Base-by-base conservation (phyloP, 176 grass and related monocot species). In the Oryza australiensis region DNA sequence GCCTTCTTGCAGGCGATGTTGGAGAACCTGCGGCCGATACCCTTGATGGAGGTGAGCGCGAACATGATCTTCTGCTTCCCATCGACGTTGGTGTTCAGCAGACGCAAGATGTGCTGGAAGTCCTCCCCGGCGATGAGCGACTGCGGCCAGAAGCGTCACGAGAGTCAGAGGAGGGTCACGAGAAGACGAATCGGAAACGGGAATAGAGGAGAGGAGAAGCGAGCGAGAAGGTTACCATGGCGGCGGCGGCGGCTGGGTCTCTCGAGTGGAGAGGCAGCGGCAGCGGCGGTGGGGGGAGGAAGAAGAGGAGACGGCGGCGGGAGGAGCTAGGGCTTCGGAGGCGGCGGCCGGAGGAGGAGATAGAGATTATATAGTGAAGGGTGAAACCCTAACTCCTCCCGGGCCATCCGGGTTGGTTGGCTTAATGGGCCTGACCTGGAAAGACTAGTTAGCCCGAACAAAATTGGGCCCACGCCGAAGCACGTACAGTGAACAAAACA, bases 51-150 rank as follows among this genome's bases (percentile, higher is more conserved):
- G 57, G 94, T 94, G 45, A 97, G 18, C n/a, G 92, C 90, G 68
- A 90, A 94, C 94, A 94, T 97, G 82, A 97, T 97, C 92, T 97
- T 97, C 66, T 97, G 89, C 81, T 97, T 97, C 2, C 94, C 94
- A 80, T 97, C 94, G 3, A 97, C 92, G 83, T 97, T 97, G 37
- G 94, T 97, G 86, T 97, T 97, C 4, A 94, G 86, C 51, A 97
- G 65, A 94, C 94, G 94, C 46, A 97, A 86, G 64, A 97, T 97
- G 60, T 94, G 94, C 73, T 97, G 94, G 89, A 97, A 97, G 68
- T 97, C 94, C 80, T 97, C 94, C 23, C 87, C 83, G 4, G 92
- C 90, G 72, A 97, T 88, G 73, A 94, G 72, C 28, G 91, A 88
- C 94, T 97, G 83, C 64, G 33, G 29, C 3, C 27, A 63, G 26